Conservation (phyloP, 371 early-diverging fungal genomes). For the Rhizopus microsporus region DNA sequence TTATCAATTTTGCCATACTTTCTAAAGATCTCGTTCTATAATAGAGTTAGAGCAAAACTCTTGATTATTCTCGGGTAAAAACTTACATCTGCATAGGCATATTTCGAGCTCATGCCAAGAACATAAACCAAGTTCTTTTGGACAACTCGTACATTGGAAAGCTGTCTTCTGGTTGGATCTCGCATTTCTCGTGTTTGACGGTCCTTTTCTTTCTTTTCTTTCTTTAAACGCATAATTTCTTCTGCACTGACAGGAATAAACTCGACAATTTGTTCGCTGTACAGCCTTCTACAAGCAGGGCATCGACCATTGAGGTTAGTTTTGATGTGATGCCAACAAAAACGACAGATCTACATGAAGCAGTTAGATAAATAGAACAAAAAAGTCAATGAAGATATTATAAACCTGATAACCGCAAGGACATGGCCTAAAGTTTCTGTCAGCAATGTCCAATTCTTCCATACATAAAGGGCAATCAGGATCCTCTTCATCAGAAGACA, state of each 20-base stretch:
- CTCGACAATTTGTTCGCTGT: conserved; percentile 87
- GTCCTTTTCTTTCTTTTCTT: conserved; percentile 88
- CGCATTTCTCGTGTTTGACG: conserved; percentile 87
- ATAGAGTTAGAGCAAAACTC: conserved; percentile 26
- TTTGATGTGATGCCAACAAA: conserved; percentile 97
- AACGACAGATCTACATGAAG: conserved; percentile 88
- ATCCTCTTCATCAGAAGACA: conserved; percentile 78
- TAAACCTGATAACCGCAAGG: conserved; percentile 95
- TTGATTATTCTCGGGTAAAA: background rate
- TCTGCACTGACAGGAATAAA: conserved; percentile 88
- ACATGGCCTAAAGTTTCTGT: conserved; percentile 95
- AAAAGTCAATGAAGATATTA: background rate
- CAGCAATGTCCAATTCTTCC: conserved; percentile 96
- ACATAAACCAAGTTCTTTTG: conserved; percentile 97
- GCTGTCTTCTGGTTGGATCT: conserved; percentile 81
- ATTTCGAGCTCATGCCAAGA: conserved; percentile 82
- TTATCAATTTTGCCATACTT: conserved; percentile 94
- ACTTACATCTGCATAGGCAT: conserved; percentile 84
- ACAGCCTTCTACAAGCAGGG: conserved; percentile 89
- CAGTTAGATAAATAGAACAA: background rate
- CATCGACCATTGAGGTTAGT: conserved; percentile 90
- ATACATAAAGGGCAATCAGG: conserved; percentile 96
- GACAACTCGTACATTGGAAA: conserved; percentile 90
- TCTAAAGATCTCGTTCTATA: conserved; percentile 89
- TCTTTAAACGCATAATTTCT: conserved; percentile 69